phyloP scores from a whole-genome alignment of 2,329 filamentous ascomycete species.

The Pyrenochaeta sp. region DNA sequence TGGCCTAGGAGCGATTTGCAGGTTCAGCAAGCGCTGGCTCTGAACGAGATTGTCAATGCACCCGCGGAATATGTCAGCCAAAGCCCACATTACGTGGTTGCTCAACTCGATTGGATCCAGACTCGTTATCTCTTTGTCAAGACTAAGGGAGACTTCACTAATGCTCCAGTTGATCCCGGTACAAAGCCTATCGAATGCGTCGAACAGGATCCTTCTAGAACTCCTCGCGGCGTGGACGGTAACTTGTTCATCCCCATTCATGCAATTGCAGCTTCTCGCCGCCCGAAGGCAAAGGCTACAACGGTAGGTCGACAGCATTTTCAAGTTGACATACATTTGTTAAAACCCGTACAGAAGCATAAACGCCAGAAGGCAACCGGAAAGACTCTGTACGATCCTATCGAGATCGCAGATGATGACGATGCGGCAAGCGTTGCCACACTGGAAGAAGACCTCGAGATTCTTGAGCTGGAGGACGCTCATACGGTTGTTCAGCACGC shows the following conservation, averaged over 20 bases:
- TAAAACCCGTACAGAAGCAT: conserved; percentile 18
- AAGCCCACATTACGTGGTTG: conserved; percentile 73
- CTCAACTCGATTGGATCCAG: conserved; percentile 84
- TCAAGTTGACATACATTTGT: not conserved
- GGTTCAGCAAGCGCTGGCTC: conserved; percentile 67
- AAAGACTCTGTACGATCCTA: conserved; percentile 44
- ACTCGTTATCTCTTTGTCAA: conserved; percentile 81
- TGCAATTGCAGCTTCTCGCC: conserved; percentile 56
- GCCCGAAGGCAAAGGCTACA: conserved; percentile 32
- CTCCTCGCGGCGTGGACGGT: conserved; percentile 51
- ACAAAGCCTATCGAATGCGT: conserved; percentile 34
- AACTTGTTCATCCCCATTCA: conserved; percentile 61
- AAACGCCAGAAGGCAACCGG: conserved; percentile 41
- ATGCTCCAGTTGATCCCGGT: conserved; percentile 9
- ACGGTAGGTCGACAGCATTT: conserved; percentile 14
- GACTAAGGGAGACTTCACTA: conserved; percentile 8
- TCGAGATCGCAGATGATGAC: conserved; percentile 49
- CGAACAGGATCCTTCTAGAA: conserved; percentile 52
- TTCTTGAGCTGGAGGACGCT: conserved; percentile 46
- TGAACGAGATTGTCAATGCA: conserved; percentile 86
- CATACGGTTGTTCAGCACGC: no score
- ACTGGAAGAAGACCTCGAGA: conserved; percentile 55
- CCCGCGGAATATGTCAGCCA: conserved; percentile 66
- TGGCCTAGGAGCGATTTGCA: conserved; percentile 75
- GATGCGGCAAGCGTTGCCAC: conserved; percentile 58